These are phyloP conservation scores for Triadica sebifera DNA, from an alignment of 345 rosid species.

Conservation along the genomic window DNA sequence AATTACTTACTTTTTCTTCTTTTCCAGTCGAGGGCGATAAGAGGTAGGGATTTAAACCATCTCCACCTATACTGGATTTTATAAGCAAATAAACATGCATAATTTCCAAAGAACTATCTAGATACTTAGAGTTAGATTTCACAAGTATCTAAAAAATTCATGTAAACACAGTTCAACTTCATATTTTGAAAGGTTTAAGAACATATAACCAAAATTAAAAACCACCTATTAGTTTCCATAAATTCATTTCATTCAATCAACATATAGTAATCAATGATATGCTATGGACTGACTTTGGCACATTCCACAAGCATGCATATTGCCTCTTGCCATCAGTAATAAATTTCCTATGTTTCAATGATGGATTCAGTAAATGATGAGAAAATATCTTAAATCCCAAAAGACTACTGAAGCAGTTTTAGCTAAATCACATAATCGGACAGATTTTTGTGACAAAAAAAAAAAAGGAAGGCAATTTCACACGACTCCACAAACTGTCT, in stretches of 20 bases:
- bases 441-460: background rate
- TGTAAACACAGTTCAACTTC: background rate
- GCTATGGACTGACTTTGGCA: background rate
- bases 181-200: background rate
- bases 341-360: background rate
- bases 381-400: background rate
- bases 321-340: background rate
- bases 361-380: background rate
- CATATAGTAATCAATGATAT: background rate
- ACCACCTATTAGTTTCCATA: background rate
- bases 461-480: background rate
- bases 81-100: background rate
- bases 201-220: background rate
- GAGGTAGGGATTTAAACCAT: background rate
- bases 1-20: background rate
- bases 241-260: background rate
- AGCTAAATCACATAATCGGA: background rate
- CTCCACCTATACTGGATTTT: background rate
- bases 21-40: background rate
- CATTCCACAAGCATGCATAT: background rate
- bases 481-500: background rate
- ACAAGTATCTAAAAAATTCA: background rate
- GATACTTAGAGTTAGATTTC: background rate
- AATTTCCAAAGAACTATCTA: background rate
- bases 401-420: background rate